phyloP scores from a whole-genome alignment of 257 asterid genomes.

The Capsicum chinense region DNA sequence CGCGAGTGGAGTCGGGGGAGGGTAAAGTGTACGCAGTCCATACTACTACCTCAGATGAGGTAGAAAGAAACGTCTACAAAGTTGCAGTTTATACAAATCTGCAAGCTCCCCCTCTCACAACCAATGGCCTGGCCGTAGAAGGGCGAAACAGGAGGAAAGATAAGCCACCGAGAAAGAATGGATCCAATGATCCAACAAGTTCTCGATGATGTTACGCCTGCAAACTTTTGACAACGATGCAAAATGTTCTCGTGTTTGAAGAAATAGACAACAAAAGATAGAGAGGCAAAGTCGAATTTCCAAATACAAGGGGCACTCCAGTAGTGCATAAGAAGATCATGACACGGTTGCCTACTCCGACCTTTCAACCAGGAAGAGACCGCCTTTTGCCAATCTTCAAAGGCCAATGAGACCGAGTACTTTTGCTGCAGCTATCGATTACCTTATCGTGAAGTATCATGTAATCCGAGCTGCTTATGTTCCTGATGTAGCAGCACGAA shows the following conservation, averaged over 20 bases:
- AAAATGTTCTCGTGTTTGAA: not conserved
- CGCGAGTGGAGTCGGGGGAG: too few relatives aligned
- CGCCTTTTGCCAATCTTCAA: not conserved
- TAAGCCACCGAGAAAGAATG: not conserved
- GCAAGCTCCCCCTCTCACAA: not conserved
- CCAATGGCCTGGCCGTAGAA: not conserved
- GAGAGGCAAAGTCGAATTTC: not conserved
- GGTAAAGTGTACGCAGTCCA: too few relatives aligned
- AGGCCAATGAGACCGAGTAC: not conserved
- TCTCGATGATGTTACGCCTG: not conserved
- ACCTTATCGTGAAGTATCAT: constrained; percentile 57
- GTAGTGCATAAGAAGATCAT: not conserved
- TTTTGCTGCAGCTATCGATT: constrained; percentile 42
- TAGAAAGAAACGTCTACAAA: not conserved
- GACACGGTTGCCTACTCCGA: not conserved
- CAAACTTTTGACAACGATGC: not conserved
- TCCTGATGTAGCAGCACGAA: constrained; percentile 51
- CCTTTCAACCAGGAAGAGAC: constrained; percentile 27
- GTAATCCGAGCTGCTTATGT: constrained; percentile 67
- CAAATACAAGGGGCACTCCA: not conserved
- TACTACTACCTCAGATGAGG: too few relatives aligned
- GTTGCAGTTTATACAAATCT: not conserved
- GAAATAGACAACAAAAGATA: not conserved
- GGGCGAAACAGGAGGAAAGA: not conserved
- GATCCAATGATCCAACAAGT: not conserved